These are phyloP conservation scores for Ettlia oleoabundans DNA, from an alignment of 139 green algal species.

Conservation along the genomic window DNA sequence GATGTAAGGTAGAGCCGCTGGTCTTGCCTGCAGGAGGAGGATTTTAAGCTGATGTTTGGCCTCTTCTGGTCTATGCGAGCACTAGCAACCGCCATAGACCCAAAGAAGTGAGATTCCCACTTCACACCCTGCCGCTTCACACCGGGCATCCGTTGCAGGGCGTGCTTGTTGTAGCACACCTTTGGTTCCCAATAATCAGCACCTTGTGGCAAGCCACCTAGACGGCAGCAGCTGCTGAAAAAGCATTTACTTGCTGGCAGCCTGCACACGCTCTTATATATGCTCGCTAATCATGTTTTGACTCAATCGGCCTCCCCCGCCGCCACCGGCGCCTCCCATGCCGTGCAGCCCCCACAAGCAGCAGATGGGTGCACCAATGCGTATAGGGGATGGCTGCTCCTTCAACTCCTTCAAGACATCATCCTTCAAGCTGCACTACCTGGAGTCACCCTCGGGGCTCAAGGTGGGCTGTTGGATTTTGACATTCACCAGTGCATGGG, in stretches of 20 bases:
- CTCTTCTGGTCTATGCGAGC: constrained; percentile 92
- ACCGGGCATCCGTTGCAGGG: too few species aligned
- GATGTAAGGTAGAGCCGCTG: too few species aligned
- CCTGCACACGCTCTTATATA: too few species aligned
- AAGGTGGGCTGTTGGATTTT: constrained; percentile 63
- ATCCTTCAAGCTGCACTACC: constrained; percentile 93
- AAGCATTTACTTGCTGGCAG: too few species aligned
- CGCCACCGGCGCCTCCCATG: background rate
- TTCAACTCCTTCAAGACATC: constrained; percentile 87
- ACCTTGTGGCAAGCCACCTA: too few species aligned
- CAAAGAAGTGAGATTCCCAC: constrained; percentile 79
- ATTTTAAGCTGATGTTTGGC: constrained; percentile 97
- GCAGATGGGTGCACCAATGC: constrained; percentile 74
- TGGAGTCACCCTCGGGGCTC: constrained; percentile 89
- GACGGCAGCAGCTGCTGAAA: too few species aligned
- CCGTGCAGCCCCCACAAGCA: constrained; percentile 64
- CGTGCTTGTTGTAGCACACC: too few species aligned
- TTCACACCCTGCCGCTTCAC: too few species aligned
- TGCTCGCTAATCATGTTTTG: too few species aligned
- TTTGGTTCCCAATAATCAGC: too few species aligned
- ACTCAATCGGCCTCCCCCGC: background rate
- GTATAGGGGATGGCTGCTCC: constrained; percentile 78
- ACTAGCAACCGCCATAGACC: constrained; percentile 86
- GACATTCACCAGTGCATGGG: too few species aligned
- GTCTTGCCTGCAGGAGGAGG: too few species aligned